Conservation (phyloP, 2,329 filamentous ascomycete species). For the Sarocladium strictum region DNA sequence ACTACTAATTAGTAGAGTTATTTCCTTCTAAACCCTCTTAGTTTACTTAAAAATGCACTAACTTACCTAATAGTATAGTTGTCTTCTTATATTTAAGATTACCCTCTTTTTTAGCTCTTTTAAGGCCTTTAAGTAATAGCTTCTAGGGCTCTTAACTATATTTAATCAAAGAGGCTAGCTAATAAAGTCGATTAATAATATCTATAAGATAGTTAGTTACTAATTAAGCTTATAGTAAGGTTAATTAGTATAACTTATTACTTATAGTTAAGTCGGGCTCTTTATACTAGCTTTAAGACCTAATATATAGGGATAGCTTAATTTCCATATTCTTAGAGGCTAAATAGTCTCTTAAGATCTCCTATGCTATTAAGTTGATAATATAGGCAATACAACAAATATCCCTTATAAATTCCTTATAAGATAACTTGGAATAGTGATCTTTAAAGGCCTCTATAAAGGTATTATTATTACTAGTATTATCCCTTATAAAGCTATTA, state of each 20-base stretch:
- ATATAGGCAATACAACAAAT: not conserved
- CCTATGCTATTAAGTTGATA: not conserved
- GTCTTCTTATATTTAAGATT: not conserved
- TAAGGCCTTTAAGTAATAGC: not conserved
- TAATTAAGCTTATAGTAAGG: not conserved
- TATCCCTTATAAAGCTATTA: not conserved
- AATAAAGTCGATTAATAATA: not conserved
- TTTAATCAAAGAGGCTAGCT: not conserved
- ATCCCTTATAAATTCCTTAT: not conserved
- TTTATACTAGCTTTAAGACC: not conserved
- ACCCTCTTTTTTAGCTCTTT: not conserved
- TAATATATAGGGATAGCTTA: not conserved
- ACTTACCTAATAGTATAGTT: not conserved
- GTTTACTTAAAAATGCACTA: too few relatives aligned
- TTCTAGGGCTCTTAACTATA: not conserved
- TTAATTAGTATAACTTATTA: not conserved
- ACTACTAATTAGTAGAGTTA: too few relatives aligned
- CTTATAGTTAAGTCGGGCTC: not conserved
- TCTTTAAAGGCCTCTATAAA: slow-evolving; percentile 1
- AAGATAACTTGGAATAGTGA: not conserved
- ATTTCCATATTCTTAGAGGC: not conserved
- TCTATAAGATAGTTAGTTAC: not conserved
- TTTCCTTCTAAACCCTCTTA: too few relatives aligned
- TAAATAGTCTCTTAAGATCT: not conserved
- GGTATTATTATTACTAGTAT: not conserved